Evolutionary conservation across 2,329 filamentous ascomycete genomes (phyloP).

Genomic region (Escovopsis sp.): DNA sequence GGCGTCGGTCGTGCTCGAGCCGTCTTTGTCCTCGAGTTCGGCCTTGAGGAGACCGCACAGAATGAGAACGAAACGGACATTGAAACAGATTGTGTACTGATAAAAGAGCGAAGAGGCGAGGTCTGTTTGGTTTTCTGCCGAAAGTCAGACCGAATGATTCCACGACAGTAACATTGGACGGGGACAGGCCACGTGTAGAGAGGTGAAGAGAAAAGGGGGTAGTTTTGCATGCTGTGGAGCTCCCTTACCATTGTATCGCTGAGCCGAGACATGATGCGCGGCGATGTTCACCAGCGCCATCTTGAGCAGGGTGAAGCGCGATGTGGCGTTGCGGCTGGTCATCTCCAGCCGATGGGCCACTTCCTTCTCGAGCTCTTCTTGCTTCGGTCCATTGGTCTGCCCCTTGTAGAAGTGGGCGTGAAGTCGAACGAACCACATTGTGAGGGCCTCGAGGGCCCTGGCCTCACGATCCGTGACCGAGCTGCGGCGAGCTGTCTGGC

Average conservation of each 20-base stretch:
- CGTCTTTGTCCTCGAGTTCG: conserved; percentile 38
- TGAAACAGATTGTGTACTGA: conserved; percentile 60
- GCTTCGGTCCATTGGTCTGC: conserved; percentile 45
- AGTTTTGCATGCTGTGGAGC: neutral
- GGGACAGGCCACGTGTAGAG: too few relatives aligned
- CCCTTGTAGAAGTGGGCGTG: conserved; percentile 77
- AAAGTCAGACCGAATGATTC: neutral
- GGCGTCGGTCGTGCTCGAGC: conserved; percentile 8
- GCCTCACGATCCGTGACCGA: conserved; percentile 25
- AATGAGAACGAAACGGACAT: conserved; percentile 60
- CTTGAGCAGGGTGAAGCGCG: conserved; percentile 55
- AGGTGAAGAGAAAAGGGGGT: too few relatives aligned
- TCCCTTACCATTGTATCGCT: conserved; percentile 19
- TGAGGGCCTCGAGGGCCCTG: conserved; percentile 44
- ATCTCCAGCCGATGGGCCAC: conserved; percentile 65
- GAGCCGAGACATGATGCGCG: conserved; percentile 55
- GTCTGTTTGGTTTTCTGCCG: conserved; percentile 30
- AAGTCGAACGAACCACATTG: conserved; percentile 71
- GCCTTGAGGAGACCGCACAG: conserved; percentile 55
- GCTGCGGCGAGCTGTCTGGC: conserved; percentile 19
- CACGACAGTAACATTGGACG: neutral
- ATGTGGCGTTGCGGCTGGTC: conserved; percentile 53
- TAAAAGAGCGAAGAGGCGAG: conserved; percentile 30
- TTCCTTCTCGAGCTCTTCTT: conserved; percentile 72
- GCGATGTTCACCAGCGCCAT: conserved; percentile 78